Conservation (phyloP, 495 filamentous ascomycete genomes). For the Trichoderma virens region DNA sequence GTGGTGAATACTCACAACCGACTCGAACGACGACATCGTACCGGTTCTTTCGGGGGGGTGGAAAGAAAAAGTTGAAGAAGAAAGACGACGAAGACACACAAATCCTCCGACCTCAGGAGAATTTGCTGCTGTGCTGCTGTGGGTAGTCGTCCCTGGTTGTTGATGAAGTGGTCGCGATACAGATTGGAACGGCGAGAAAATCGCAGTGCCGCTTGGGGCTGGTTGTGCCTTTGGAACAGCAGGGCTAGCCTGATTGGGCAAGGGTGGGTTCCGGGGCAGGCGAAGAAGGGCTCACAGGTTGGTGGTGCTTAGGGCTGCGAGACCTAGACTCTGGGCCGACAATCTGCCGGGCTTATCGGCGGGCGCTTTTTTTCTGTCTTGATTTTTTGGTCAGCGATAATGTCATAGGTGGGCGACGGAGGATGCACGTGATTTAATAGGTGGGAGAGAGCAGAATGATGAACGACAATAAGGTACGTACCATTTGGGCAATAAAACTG, state of each 20-base stretch:
- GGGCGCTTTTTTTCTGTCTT: background rate
- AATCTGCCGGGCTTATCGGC: slow-evolving; percentile 6
- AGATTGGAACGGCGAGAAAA: slow-evolving; percentile 9
- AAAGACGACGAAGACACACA: slow-evolving; percentile 16
- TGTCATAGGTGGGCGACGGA: background rate
- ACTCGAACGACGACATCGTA: slow-evolving; percentile 96
- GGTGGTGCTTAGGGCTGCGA: slow-evolving; percentile 35
- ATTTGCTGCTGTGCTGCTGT: slow-evolving; percentile 17
- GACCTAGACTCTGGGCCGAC: slow-evolving; percentile 28
- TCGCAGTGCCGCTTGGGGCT: slow-evolving; percentile 16
- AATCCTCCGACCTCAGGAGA: slow-evolving; percentile 7
- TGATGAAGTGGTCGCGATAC: slow-evolving; percentile 25
- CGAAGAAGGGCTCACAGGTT: slow-evolving; percentile 29
- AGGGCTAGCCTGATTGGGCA: slow-evolving; percentile 14
- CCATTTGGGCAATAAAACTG: too few species aligned
- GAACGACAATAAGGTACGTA: too few species aligned
- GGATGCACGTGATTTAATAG: background rate
- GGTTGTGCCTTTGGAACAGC: slow-evolving; percentile 12
- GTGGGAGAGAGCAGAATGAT: too few species aligned
- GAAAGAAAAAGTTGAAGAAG: slow-evolving; percentile 25
- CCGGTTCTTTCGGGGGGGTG: slow-evolving; percentile 38
- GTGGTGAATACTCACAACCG: slow-evolving; percentile 67
- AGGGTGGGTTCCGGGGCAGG: slow-evolving; percentile 24
- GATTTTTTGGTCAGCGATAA: too few species aligned
- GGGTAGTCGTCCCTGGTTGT: slow-evolving; percentile 26